Evolutionary conservation across 352 stramenopile species (phyloP).

Genomic region (Pythium monospermum): DNA sequence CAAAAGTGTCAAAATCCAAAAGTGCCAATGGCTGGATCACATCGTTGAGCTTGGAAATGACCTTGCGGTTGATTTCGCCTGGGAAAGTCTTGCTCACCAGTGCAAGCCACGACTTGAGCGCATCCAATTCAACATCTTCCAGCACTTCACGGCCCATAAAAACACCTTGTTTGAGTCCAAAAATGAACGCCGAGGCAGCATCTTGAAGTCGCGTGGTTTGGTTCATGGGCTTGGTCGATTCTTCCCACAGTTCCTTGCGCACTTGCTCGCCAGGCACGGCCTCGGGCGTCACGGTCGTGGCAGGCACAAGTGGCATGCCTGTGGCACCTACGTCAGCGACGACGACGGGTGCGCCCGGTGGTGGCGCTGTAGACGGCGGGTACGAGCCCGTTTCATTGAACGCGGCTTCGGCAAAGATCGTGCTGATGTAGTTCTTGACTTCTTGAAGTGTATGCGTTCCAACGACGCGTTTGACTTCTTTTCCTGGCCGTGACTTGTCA

Average conservation of each 20-base stretch:
- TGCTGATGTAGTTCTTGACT: conserved; percentile 66
- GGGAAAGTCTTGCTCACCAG: conserved; percentile 72
- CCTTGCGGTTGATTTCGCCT: conserved; percentile 62
- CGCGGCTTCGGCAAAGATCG: conserved; percentile 47
- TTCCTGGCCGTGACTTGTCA: conserved; percentile 54
- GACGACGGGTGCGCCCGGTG: not conserved
- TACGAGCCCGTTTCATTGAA: conserved; percentile 68
- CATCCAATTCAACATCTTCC: conserved; percentile 70
- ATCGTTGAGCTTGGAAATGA: conserved; percentile 48
- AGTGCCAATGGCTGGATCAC: conserved; percentile 44
- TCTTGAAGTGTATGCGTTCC: conserved; percentile 77
- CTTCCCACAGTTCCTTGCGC: conserved; percentile 59
- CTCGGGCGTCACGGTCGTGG: conserved; percentile 10
- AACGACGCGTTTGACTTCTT: conserved; percentile 70
- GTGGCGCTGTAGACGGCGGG: conserved; percentile 24
- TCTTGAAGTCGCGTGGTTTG: conserved; percentile 72
- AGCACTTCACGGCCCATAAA: conserved; percentile 76
- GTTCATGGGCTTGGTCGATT: conserved; percentile 70
- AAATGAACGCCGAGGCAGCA: conserved; percentile 72
- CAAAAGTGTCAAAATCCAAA: conserved; percentile 71
- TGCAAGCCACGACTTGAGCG: conserved; percentile 72
- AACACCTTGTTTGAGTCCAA: conserved; percentile 67
- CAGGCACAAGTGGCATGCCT: not conserved
- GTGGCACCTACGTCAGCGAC: not conserved
- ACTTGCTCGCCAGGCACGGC: conserved; percentile 35